phyloP scores from a whole-genome alignment of 192 early-diverging fungal genomes.

The Backusella psychrophila region DNA sequence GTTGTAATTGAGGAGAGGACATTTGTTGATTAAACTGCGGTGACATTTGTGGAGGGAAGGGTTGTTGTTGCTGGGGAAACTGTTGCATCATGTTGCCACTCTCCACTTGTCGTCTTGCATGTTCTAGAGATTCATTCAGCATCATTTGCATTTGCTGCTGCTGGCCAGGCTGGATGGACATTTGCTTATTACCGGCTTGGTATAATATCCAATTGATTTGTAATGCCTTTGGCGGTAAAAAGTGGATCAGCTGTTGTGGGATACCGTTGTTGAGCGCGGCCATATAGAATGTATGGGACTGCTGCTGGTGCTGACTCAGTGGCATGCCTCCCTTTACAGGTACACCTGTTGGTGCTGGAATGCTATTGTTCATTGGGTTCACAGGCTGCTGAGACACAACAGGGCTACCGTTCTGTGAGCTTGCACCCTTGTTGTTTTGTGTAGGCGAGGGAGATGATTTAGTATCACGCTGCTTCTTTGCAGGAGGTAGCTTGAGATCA shows the following conservation, averaged over 20 bases:
- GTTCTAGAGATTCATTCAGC: slow-evolving; percentile 20
- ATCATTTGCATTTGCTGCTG: slow-evolving; percentile 30
- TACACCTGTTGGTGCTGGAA: not conserved
- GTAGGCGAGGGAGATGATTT: slow-evolving; percentile 1
- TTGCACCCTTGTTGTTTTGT: not conserved
- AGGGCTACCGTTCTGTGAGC: not conserved
- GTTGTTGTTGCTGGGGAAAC: slow-evolving; percentile 1
- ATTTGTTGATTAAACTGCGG: not conserved
- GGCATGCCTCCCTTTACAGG: slow-evolving; percentile 14
- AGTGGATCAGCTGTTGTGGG: slow-evolving; percentile 21
- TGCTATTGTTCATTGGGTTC: not conserved
- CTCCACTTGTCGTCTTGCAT: not conserved
- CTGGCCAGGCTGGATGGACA: slow-evolving; percentile 5
- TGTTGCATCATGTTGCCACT: not conserved
- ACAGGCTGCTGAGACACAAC: not conserved
- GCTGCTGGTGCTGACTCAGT: slow-evolving; percentile 4
- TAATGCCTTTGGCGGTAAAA: slow-evolving; percentile 24
- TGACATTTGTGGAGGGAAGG: not conserved
- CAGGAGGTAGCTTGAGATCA: slow-evolving; percentile 28
- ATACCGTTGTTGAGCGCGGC: slow-evolving; percentile 27
- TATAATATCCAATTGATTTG: slow-evolving; percentile 32
- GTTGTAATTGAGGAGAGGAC: not conserved
- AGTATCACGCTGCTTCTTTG: slow-evolving; percentile 23
- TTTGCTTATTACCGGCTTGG: slow-evolving; percentile 21
- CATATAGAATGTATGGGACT: slow-evolving; percentile 22